Evolutionary conservation across 768 basidiomycete genomes (phyloP).

Genomic region (Phlebiopsis flavidoalba): DNA sequence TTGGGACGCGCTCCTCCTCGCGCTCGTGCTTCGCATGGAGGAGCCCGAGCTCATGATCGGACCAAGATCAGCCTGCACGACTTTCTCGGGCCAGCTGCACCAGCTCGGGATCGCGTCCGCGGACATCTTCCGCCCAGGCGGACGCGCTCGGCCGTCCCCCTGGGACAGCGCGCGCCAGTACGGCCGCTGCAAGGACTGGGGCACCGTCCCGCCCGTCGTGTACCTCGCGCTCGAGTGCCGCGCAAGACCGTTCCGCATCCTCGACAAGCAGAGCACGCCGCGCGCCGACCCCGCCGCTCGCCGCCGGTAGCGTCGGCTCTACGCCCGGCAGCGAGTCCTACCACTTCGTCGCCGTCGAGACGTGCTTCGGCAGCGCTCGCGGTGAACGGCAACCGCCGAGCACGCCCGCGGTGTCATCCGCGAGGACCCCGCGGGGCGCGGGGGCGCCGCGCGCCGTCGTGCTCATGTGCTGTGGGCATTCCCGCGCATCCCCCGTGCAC

Average conservation of each 20-base stretch:
- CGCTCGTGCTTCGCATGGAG: conserved; percentile 27
- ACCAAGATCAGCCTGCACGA: conserved; percentile 40
- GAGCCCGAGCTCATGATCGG: conserved; percentile 20
- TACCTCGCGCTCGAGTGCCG: conserved; percentile 33
- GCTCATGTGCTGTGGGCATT: no score
- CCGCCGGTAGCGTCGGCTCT: conserved; percentile 19
- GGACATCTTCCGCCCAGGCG: conserved; percentile 8
- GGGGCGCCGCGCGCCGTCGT: conserved; percentile 8
- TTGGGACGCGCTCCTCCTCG: conserved; percentile 40
- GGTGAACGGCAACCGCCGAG: conserved; percentile 7
- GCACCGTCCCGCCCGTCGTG: conserved; percentile 30
- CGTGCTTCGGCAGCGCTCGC: conserved; percentile 17
- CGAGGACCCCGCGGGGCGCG: conserved; percentile 12
- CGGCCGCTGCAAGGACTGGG: conserved; percentile 20
- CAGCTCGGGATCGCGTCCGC: conserved; percentile 34
- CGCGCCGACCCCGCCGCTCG: conserved; percentile 22
- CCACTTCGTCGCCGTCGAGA: conserved; percentile 23
- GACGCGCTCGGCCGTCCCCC: background rate
- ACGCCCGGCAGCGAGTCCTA: conserved; percentile 13
- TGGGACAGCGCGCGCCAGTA: background rate
- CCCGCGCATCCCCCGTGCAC: background rate
- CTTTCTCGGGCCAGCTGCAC: conserved; percentile 39
- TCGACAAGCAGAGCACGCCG: conserved; percentile 22
- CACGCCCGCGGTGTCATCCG: conserved; percentile 13
- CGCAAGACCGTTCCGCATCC: conserved; percentile 22